Percentiles rank a stretch among this genome's conserved stretches.
These are phyloP conservation scores for Pichia terricola DNA, from an alignment of 1,139 yeast species.

Conservation along the genomic window DNA sequence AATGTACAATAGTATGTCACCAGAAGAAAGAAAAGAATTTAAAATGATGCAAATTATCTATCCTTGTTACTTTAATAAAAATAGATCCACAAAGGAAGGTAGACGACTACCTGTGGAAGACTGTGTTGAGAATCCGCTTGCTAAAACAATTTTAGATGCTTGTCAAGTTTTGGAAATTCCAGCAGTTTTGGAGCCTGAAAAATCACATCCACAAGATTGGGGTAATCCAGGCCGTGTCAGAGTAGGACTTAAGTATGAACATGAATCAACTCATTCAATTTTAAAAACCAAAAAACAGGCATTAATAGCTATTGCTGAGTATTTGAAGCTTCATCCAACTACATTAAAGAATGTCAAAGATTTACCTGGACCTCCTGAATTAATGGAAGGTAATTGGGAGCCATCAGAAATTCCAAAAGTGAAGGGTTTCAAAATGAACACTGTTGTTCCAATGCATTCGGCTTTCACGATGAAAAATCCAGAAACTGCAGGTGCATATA, in stretches of 20 bases:
- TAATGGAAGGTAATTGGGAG: slow-evolving; percentile 34
- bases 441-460: slow-evolving; percentile 78
- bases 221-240: slow-evolving; percentile 95
- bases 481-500: slow-evolving; percentile 63
- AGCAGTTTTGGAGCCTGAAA: slow-evolving; percentile 64
- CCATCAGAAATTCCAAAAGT: slow-evolving; percentile 67
- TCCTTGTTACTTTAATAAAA: slow-evolving; percentile 85
- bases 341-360: slow-evolving; percentile 51
- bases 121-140: slow-evolving; percentile 83
- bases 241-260: slow-evolving; percentile 47
- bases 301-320: slow-evolving; percentile 51
- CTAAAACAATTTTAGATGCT: slow-evolving; percentile 69
- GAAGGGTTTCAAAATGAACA: slow-evolving; percentile 76
- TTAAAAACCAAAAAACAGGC: slow-evolving; percentile 58
- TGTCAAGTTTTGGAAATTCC: slow-evolving; percentile 40
- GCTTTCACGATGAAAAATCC: slow-evolving; percentile 78
- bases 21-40: slow-evolving; percentile 50
- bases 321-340: slow-evolving; percentile 61
- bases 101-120: slow-evolving; percentile 59
- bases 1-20: slow-evolving; percentile 9
- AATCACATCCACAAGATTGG: slow-evolving; percentile 92
- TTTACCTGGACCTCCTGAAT: slow-evolving; percentile 50
- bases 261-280: slow-evolving; percentile 30
- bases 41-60: slow-evolving; percentile 65
- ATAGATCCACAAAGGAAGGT: slow-evolving; percentile 71